Percentiles rank a stretch among this genome's conserved stretches.
Conservation (phyloP, 306 rosid species). For the Lablab purpureus region DNA sequence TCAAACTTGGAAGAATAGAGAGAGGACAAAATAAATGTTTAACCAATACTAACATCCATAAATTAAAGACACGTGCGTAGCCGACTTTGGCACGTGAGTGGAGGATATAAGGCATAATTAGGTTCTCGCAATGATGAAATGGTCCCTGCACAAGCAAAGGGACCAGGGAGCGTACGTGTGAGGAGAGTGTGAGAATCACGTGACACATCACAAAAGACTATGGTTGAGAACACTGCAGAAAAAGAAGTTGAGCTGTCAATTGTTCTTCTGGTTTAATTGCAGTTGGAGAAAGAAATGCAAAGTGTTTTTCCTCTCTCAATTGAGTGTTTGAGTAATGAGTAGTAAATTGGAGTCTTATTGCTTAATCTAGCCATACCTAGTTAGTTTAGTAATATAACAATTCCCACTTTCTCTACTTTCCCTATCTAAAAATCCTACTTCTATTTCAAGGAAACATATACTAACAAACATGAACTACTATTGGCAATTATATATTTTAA, state of each 20-base stretch:
- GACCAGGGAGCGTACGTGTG: constrained; percentile 49
- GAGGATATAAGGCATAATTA: constrained; percentile 48
- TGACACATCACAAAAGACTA: constrained; percentile 55
- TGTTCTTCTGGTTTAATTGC: constrained; percentile 54
- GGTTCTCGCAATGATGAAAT: constrained; percentile 48
- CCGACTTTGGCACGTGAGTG: constrained; percentile 71
- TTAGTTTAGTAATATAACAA: constrained; percentile 25
- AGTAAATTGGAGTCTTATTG: constrained; percentile 43
- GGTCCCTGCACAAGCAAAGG: constrained; percentile 35
- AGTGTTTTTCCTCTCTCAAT: constrained; percentile 50
- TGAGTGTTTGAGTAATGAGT: constrained; percentile 51
- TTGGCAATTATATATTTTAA: constrained; percentile 18
- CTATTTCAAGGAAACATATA: constrained; percentile 53
- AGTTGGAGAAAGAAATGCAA: constrained; percentile 59
- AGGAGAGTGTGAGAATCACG: constrained; percentile 75
- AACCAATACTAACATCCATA: constrained; percentile 37
- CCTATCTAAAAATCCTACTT: constrained; percentile 45
- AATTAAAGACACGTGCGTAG: constrained; percentile 56
- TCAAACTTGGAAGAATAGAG: constrained; percentile 44
- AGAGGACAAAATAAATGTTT: constrained; percentile 39
- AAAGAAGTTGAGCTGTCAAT: constrained; percentile 71
- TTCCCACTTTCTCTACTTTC: constrained; percentile 40
- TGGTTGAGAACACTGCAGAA: neutral
- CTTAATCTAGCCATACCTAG: constrained; percentile 20
- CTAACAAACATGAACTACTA: constrained; percentile 32